These are phyloP conservation scores for Lasiosphaeria ovina DNA, from an alignment of 495 filamentous ascomycete species.

Conservation along the genomic window DNA sequence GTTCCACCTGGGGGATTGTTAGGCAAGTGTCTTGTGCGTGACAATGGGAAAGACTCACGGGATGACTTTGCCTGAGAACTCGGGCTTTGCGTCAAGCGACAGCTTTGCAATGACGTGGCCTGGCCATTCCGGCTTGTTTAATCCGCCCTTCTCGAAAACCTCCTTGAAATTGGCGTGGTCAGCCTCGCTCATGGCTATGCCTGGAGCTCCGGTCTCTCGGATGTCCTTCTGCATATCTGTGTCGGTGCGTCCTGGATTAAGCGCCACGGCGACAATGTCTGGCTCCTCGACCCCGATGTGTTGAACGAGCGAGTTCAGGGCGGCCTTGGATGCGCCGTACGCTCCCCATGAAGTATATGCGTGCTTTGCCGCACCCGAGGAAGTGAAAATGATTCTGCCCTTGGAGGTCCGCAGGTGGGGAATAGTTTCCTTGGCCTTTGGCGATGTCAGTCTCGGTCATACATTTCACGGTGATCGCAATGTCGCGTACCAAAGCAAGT, in stretches of 20 bases:
- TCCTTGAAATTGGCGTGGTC: slow-evolving; percentile 66
- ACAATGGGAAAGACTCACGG: slow-evolving; percentile 44
- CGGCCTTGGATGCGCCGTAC: slow-evolving; percentile 87
- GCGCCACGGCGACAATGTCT: slow-evolving; percentile 62
- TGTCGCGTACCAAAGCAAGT: slow-evolving; percentile 64
- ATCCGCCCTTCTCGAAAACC: slow-evolving; percentile 62
- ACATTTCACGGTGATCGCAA: slow-evolving; percentile 5
- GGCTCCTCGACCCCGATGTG: slow-evolving; percentile 79
- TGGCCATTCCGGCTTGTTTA: slow-evolving; percentile 81
- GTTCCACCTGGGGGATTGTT: slow-evolving; percentile 67
- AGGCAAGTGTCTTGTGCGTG: neutral
- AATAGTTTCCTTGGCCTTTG: slow-evolving; percentile 70
- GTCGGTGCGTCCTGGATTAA: slow-evolving; percentile 84
- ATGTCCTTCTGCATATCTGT: slow-evolving; percentile 91
- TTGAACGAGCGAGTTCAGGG: slow-evolving; percentile 74
- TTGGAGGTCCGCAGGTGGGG: slow-evolving; percentile 66
- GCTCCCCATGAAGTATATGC: slow-evolving; percentile 72
- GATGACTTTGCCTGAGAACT: slow-evolving; percentile 73
- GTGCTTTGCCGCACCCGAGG: slow-evolving; percentile 67
- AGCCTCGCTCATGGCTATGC: slow-evolving; percentile 59
- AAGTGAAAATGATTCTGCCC: slow-evolving; percentile 71
- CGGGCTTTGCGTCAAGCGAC: slow-evolving; percentile 53
- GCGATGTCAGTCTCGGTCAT: neutral
- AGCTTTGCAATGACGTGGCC: slow-evolving; percentile 83
- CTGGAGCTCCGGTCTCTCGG: slow-evolving; percentile 60